Base-by-base conservation (phyloP, 2,329 filamentous ascomycete genomes). In the Trichoderma simmonsii region DNA sequence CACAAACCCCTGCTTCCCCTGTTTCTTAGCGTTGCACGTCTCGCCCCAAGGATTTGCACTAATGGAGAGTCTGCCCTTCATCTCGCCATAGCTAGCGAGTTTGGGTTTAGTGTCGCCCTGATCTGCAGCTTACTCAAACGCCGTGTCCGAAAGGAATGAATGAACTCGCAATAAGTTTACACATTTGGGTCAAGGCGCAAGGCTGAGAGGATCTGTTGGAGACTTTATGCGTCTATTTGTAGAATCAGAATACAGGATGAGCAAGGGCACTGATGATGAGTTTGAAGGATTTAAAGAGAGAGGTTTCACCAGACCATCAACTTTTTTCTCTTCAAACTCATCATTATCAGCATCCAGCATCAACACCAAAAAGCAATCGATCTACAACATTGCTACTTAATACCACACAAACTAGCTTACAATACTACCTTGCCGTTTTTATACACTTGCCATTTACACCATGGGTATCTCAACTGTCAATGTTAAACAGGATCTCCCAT, bases 11-110 rank as follows among this genome's bases (percentile, higher is more conserved):
- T 39, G 59, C 59, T 15, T 32, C n/a, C 59, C 59, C 30, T 36
- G 59, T 21, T 21, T 34, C 21, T 36, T 62, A 62, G 59, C n/a
- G 30, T n/a, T 11, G 63, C 48, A 18, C 15, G 30, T 15, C n/a
- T 12, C 30, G 1, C 12, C 26, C 9, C 32, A 11, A 39, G 21
- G 21, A 43, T 28, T 28, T 59, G 26, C 56, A 59, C 26, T 59
- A 32, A 18, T 30, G 28, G 61, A 14, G 5, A 18, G 6, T 28
- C 56, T 59, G 15, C 28, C 56, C 77, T 43, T 68, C 65, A 59
- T 57, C 34, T 68, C 54, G 65, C 65, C 8, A 30, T 68, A 59
- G 65, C 64, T 67, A 67, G 64, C 64, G 32, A n/a, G 4, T 28
- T 59, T 30, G 18, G 64, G 64, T 21, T 30, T 59, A 43, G 63